A percentile compares a stretch with the other conserved stretches of the same genome.
These are phyloP conservation scores for Lodderomyces beijingensis DNA, from an alignment of 1,139 yeast genomes.

Conservation along the genomic window DNA sequence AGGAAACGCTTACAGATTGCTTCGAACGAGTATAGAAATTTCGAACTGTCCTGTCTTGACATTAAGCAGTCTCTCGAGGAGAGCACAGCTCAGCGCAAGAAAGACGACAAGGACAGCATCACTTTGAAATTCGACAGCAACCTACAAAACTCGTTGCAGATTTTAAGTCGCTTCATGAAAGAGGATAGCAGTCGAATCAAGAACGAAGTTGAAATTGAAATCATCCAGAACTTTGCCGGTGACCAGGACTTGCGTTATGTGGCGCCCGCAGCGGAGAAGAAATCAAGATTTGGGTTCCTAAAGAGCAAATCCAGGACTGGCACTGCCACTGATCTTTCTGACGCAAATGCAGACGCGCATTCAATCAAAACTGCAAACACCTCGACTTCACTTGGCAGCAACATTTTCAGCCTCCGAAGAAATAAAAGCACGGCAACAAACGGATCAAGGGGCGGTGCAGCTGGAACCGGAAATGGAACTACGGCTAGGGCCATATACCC, in stretches of 20 bases:
- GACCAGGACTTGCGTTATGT: conserved; percentile 61
- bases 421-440: conserved; percentile 21
- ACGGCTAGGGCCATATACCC: conserved; percentile 58
- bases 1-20: conserved; percentile 55
- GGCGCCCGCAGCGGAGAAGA: conserved; percentile 44
- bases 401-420: conserved; percentile 37
- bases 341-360: not conserved
- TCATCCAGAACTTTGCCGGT: conserved; percentile 82
- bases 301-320: conserved; percentile 14
- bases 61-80: conserved; percentile 52
- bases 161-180: conserved; percentile 60
- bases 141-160: conserved; percentile 49
- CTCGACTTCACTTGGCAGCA: conserved; percentile 23
- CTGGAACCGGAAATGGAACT: conserved; percentile 14
- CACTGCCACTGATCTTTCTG: conserved; percentile 19
- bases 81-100: conserved; percentile 32
- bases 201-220: conserved; percentile 83
- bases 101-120: conserved; percentile 22
- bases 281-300: conserved; percentile 46
- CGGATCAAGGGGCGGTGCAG: conserved; percentile 12
- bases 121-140: conserved; percentile 52
- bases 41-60: conserved; percentile 41
- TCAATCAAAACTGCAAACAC: conserved; percentile 22
- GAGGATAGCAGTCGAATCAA: conserved; percentile 72
- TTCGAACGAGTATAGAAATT: conserved; percentile 40